A percentile compares a stretch with the other conserved stretches of the same genome.
Evolutionary conservation across 306 rosid species (phyloP).

Genomic region (Dryas octopetala): DNA sequence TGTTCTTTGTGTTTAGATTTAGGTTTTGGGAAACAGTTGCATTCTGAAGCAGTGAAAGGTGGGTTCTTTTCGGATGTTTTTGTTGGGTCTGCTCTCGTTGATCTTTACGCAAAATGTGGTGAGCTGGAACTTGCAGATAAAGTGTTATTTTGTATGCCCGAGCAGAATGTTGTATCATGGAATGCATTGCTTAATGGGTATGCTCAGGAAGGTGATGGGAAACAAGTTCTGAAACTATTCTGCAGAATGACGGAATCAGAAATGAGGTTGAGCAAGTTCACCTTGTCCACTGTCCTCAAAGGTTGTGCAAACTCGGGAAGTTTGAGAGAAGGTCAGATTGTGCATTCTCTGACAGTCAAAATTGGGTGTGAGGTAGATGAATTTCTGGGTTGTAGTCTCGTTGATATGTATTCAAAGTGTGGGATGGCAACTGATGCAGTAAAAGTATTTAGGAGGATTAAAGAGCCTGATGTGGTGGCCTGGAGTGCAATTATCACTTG

Average conservation of each 20-base stretch:
- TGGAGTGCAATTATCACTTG: constrained; percentile 43
- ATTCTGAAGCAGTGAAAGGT: constrained; percentile 38
- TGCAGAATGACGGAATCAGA: constrained; percentile 29
- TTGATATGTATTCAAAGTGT: constrained; percentile 43
- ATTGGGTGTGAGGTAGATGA: constrained; percentile 32
- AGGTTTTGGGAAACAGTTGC: constrained; percentile 42
- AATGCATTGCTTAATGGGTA: constrained; percentile 44
- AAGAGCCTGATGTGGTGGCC: constrained; percentile 42
- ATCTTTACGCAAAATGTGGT: constrained; percentile 41
- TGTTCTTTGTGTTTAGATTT: constrained; percentile 32
- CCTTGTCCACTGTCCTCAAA: constrained; percentile 36
- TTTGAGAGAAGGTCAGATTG: constrained; percentile 31
- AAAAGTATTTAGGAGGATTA: constrained; percentile 31
- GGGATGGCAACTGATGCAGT: constrained; percentile 32
- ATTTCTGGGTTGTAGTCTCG: constrained; percentile 37
- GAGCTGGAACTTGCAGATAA: constrained; percentile 36
- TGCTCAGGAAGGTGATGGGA: constrained; percentile 34
- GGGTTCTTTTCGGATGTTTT: constrained; percentile 30
- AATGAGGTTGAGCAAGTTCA: constrained; percentile 32
- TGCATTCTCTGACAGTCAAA: constrained; percentile 35
- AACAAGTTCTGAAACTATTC: constrained; percentile 30
- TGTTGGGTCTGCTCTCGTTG: constrained; percentile 42
- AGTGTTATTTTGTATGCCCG: constrained; percentile 38
- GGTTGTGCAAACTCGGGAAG: constrained; percentile 34
- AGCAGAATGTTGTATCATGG: constrained; percentile 45